These are phyloP conservation scores for Candida coleopterorum DNA, from an alignment of 805 yeast species.

Conservation along the genomic window DNA sequence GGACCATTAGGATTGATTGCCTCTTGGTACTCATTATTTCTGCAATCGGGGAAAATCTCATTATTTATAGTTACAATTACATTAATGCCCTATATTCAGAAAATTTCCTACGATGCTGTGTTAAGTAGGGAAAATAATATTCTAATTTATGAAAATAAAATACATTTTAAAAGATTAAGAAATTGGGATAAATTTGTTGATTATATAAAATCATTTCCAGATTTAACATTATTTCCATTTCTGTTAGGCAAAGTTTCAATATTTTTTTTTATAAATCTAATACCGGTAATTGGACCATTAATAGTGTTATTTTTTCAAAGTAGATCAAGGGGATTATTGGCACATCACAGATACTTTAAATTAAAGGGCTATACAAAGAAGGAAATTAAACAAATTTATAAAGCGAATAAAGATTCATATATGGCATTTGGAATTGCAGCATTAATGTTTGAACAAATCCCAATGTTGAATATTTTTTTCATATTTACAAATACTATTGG, in stretches of 20 bases:
- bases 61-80: constrained; percentile 36
- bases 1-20: constrained; percentile 50
- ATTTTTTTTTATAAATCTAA: constrained; percentile 36
- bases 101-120: constrained; percentile 44
- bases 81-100: constrained; percentile 46
- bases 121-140: constrained; percentile 43
- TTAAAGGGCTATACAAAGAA: constrained; percentile 46
- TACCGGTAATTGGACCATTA: constrained; percentile 61
- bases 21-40: constrained; percentile 42
- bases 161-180: constrained; percentile 18
- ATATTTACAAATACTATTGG: constrained; percentile 57
- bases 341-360: constrained; percentile 53
- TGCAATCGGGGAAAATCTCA: constrained; percentile 39
- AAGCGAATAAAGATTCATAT: constrained; percentile 35
- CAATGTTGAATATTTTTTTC: constrained; percentile 49
- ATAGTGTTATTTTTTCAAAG: constrained; percentile 47
- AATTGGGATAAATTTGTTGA: constrained; percentile 19
- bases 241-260: constrained; percentile 34
- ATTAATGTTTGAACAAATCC: constrained; percentile 48
- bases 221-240: constrained; percentile 32
- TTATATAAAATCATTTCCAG: constrained; percentile 31
- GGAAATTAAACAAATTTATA: constrained; percentile 37
- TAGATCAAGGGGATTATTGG: constrained; percentile 47
- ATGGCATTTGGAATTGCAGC: constrained; percentile 52
- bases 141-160: constrained; percentile 30